Base-by-base conservation (phyloP, 306 rosid species). In the Mimosa pudica region DNA sequence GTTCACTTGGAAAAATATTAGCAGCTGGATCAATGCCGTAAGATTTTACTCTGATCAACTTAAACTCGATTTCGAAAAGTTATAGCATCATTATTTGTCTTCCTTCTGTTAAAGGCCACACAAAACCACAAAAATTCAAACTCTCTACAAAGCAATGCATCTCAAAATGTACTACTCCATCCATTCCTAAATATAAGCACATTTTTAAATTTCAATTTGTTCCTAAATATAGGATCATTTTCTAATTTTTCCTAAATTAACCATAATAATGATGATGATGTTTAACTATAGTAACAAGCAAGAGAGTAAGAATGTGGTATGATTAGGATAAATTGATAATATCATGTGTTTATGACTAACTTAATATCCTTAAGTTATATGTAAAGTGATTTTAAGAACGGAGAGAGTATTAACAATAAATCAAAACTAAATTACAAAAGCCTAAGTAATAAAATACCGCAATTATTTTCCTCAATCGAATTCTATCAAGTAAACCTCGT, bases 391-490 rank as follows among this genome's bases (percentile, higher is more conserved):
- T n/a, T n/a, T n/a, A n/a, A n/a, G n/a, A n/a, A 24, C 30, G 30
- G 30, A 24, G 30, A 24, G 0, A 38, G 5, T 38, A 38, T 38
- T 5, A 38, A 38, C 42, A 38, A 38, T 38, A 38, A 38, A 38
- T 38, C 42, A 38, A 38, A 3, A 38, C 5, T 5, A 38, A 38
- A 3, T 38, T 38, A 3, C 68, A 82, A 73, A 73, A 73, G 16
- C 45, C 72, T 67, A 64, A 14, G 35, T 7, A 46, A 55, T 18
- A 44, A 11, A 14, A 57, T n/a, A 62, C 41, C 3, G 14, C 32
- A 70, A 45, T 70, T 20, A 45, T 32, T n/a, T 2, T 49, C 72
- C 72, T 77, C 49, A 71, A 82, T 74, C 64, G 18, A 77, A 65
- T n/a, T 44, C 1, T 12, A 30, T 48, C 45, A 20, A 3, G 62